These are phyloP conservation scores for Paramecium sexaurelia DNA, from an alignment of 73 alveolate species.

Conservation along the genomic window DNA sequence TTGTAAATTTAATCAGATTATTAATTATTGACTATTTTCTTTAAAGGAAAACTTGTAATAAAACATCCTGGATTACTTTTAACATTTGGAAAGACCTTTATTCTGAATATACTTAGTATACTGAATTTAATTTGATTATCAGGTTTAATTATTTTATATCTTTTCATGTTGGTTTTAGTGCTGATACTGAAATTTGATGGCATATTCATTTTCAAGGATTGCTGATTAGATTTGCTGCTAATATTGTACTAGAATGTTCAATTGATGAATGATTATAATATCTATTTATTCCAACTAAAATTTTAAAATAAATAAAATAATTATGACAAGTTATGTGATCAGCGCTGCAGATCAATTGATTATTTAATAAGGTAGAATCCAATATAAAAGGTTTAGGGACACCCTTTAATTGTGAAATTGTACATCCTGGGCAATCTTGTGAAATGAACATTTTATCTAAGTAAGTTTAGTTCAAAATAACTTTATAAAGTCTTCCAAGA, in stretches of 20 bases:
- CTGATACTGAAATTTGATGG: slow-evolving; percentile 40
- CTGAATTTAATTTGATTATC: background rate
- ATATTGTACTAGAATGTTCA: background rate
- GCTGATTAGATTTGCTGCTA: background rate
- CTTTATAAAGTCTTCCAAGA: background rate
- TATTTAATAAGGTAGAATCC: background rate
- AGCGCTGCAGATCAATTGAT: slow-evolving; percentile 1
- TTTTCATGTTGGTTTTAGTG: background rate
- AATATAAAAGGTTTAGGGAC: background rate
- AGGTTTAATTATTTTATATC: background rate
- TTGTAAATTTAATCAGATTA: background rate
- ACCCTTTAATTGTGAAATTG: slow-evolving; percentile 3
- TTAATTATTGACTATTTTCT: background rate
- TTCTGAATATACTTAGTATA: background rate
- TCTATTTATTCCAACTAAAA: background rate
- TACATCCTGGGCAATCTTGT: slow-evolving; percentile 30
- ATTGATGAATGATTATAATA: background rate
- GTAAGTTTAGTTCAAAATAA: background rate
- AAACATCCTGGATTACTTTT: slow-evolving; percentile 23
- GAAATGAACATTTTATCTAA: slow-evolving; percentile 25
- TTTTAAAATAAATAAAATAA: background rate
- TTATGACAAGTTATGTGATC: background rate
- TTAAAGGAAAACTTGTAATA: slow-evolving; percentile 9
- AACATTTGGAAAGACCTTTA: background rate
- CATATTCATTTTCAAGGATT: background rate